A percentile compares a stretch with the other conserved stretches of the same genome.
These are phyloP conservation scores for Chalaropsis thielavioides DNA, from an alignment of 2,329 filamentous ascomycete species.

Conservation along the genomic window DNA sequence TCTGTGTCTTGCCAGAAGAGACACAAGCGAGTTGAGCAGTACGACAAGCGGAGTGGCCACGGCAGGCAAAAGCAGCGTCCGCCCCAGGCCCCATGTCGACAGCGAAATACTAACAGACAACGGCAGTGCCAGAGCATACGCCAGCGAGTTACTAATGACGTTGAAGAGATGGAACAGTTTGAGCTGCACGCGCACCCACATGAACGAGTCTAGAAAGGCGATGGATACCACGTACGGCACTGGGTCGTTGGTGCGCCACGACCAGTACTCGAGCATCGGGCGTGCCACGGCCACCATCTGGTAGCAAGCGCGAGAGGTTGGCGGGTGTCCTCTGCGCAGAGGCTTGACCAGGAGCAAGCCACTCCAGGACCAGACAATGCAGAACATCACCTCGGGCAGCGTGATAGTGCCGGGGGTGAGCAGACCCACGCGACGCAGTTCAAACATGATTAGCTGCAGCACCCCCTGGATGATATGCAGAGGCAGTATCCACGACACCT, in stretches of 20 bases:
- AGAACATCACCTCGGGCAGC: neutral
- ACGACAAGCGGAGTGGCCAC: neutral
- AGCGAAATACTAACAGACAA: neutral
- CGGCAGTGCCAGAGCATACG: conserved; percentile 9
- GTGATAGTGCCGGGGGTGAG: neutral
- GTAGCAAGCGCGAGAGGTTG: conserved; percentile 6
- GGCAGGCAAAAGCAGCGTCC: neutral
- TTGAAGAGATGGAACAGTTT: neutral
- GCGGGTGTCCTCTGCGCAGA: conserved; percentile 14
- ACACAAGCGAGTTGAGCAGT: conserved; percentile 2
- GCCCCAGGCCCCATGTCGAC: neutral
- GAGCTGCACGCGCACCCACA: conserved; percentile 13
- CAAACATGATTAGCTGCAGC: conserved; percentile 5
- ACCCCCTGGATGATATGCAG: conserved; percentile 7
- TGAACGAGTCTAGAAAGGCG: conserved; percentile 9
- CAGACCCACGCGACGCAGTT: conserved; percentile 4
- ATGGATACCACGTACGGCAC: conserved; percentile 4
- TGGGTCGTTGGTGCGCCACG: neutral
- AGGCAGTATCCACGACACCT: conserved; percentile 10
- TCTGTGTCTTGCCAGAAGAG: neutral
- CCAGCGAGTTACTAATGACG: neutral
- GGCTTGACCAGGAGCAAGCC: conserved; percentile 10
- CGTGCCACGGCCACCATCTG: conserved; percentile 8
- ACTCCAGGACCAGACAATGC: conserved; percentile 6
- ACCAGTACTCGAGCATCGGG: conserved; percentile 6